Evolutionary conservation across 192 early-diverging fungal genomes (phyloP), one percentile per base, ranked within the genome.

Genomic region (Physocladia obscura): DNA sequence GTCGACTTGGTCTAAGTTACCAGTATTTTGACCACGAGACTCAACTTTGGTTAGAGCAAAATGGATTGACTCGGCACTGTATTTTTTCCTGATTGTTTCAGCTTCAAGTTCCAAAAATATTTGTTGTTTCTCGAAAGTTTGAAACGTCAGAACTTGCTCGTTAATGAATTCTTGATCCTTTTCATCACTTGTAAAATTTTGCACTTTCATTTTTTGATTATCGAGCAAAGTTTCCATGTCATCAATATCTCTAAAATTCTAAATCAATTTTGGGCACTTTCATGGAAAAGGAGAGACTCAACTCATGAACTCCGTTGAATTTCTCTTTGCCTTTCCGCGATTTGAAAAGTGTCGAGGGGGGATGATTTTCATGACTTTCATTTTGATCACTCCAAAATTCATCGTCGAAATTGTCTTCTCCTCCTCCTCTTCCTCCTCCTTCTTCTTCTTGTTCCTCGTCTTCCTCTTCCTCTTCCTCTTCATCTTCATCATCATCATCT

Each of bases 1-100:
- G 58, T 69, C 56, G 8, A 30, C 31, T 32, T 69, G 57, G 38
- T 69, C 57, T n/a, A 69, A 27, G 2, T 54, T 2, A 17, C 31
- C 6, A 8, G n/a, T 29, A 24, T 2, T 19, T 4, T 38, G 6
- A 2, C 68, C 68, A 61, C 48, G 36, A n/a, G 36, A 62, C 4
- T 62, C 60, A 11, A 11, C 26, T 4, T 49, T 34, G 15, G 35
- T 21, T 13, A 65, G 4, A 22, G 35, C 51, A 21, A 11, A 17
- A 39, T 48, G 37, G 19, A 62, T 62, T 17, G 8, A 4, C 8
- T 52, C 62, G 15, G 49, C 27, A 34, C 24, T 3, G 22, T 65
- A 52, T 30, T 44, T 37, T 5, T 31, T 6, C 19, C 49, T 44
- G 6, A 44, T 47, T 17, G 8, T 0, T 19, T 47, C 8, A n/a